Percentiles rank a stretch among this genome's conserved stretches.
These are phyloP conservation scores for Bruguiera hainesii DNA, from an alignment of 441 rosid genomes.

Conservation along the genomic window DNA sequence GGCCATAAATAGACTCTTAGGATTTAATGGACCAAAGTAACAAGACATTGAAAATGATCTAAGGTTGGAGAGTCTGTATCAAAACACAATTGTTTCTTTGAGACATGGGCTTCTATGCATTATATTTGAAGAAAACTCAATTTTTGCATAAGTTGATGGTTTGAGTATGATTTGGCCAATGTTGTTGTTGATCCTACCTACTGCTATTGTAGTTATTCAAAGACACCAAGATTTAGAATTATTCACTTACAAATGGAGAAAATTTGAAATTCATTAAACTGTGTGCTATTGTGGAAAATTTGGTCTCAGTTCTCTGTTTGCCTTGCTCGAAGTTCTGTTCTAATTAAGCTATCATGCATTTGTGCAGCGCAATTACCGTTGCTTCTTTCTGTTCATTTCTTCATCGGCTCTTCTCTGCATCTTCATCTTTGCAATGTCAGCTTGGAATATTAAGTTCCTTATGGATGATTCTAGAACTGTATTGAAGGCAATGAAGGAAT, in stretches of 20 bases:
- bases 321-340: constrained; percentile 7
- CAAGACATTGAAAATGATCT: neutral
- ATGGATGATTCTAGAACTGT: constrained; percentile 60
- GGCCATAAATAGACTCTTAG: too few species aligned
- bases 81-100: too few species aligned
- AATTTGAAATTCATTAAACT: neutral
- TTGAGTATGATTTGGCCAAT: neutral
- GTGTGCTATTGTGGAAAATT: neutral
- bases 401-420: constrained; percentile 86
- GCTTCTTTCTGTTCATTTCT: constrained; percentile 89
- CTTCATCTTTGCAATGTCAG: constrained; percentile 79
- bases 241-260: neutral
- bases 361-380: constrained; percentile 92
- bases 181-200: neutral
- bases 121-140: too few species aligned
- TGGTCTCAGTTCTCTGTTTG: neutral
- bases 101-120: too few species aligned
- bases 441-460: constrained; percentile 68
- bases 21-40: neutral
- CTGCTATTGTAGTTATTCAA: neutral
- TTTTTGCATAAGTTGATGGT: neutral
- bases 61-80: too few species aligned
- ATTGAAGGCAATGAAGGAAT: constrained; percentile 84
- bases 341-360: constrained; percentile 11
- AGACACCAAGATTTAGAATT: neutral